Evolutionary conservation across 2,329 filamentous ascomycete genomes (phyloP).

Genomic region (Neonectria coccinea): DNA sequence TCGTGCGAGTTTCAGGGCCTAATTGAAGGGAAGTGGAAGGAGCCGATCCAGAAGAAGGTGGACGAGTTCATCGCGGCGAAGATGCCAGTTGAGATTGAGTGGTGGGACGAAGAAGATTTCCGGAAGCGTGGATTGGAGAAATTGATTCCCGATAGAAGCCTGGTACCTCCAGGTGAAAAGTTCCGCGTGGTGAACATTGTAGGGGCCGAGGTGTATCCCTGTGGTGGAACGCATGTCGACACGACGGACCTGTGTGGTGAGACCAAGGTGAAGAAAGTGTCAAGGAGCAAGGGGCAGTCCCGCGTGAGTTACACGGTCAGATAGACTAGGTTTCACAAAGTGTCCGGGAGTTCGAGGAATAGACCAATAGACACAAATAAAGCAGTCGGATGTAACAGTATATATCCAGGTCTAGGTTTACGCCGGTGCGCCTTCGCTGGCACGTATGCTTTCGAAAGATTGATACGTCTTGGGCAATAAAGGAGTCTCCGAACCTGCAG

Average conservation of each 20-base stretch:
- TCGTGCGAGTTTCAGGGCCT: slow-evolving; percentile 75
- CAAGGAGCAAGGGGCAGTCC: slow-evolving; percentile 42
- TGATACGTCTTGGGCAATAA: neutral
- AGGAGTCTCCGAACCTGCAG: neutral
- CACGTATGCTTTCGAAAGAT: slow-evolving; percentile 2
- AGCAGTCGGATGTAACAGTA: neutral
- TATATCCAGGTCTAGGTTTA: neutral
- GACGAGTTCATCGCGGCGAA: slow-evolving; percentile 67
- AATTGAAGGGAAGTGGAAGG: slow-evolving; percentile 74
- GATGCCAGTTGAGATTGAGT: slow-evolving; percentile 71
- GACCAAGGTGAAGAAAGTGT: slow-evolving; percentile 74
- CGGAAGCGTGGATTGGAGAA: slow-evolving; percentile 63
- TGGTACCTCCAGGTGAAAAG: slow-evolving; percentile 56
- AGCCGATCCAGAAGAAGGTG: slow-evolving; percentile 69
- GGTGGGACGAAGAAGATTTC: slow-evolving; percentile 75
- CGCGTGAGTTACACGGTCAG: slow-evolving; percentile 41
- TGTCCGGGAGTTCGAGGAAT: neutral
- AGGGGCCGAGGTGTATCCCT: slow-evolving; percentile 77
- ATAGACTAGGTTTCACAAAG: slow-evolving; percentile 8
- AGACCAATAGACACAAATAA: neutral
- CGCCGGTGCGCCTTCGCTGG: neutral
- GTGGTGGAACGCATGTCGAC: slow-evolving; percentile 79
- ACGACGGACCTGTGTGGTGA: slow-evolving; percentile 69
- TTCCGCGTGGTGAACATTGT: slow-evolving; percentile 77
- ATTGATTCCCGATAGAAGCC: slow-evolving; percentile 63